These are phyloP conservation scores for Orbilia oligospora DNA, from an alignment of 2,329 filamentous ascomycete genomes.

Conservation along the genomic window DNA sequence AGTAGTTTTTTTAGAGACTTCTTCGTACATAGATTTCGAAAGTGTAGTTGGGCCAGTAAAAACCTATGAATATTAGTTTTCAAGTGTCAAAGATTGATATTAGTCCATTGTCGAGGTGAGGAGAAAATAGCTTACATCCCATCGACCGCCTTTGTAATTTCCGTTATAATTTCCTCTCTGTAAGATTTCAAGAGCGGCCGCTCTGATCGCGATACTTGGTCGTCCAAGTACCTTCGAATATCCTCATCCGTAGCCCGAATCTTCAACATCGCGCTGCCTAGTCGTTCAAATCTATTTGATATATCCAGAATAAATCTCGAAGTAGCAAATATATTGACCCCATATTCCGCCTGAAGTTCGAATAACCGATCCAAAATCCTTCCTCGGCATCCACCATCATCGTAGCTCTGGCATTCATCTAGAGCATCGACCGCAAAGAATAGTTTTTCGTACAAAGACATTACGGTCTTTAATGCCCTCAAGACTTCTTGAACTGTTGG, in stretches of 20 bases:
- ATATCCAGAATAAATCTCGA: no score
- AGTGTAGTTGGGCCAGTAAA: slow-evolving; percentile 67
- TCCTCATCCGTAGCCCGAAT: no score
- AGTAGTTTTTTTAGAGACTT: no score
- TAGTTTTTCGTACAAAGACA: not conserved
- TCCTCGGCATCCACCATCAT: slow-evolving; percentile 23
- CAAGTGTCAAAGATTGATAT: no score
- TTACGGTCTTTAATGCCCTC: not conserved
- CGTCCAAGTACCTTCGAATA: no score
- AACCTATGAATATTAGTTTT: no score
- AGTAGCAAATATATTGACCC: no score
- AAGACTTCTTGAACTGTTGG: not conserved
- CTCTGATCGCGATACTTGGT: no score
- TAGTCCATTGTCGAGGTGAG: not conserved
- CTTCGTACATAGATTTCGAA: no score
- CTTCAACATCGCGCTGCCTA: not conserved
- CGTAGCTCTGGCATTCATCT: slow-evolving; percentile 3
- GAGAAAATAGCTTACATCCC: slow-evolving; percentile 35
- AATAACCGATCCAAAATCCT: slow-evolving; percentile 62
- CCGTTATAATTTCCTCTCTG: slow-evolving; percentile 4
- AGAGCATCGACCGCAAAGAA: not conserved
- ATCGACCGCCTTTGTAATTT: slow-evolving; percentile 22
- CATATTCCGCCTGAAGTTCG: slow-evolving; percentile 63
- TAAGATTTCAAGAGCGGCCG: no score
- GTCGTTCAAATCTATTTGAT: not conserved